Evolutionary conservation across 1,284 basidiomycete genomes (phyloP).

Genomic region (Apiotrichum veenhuisii): DNA sequence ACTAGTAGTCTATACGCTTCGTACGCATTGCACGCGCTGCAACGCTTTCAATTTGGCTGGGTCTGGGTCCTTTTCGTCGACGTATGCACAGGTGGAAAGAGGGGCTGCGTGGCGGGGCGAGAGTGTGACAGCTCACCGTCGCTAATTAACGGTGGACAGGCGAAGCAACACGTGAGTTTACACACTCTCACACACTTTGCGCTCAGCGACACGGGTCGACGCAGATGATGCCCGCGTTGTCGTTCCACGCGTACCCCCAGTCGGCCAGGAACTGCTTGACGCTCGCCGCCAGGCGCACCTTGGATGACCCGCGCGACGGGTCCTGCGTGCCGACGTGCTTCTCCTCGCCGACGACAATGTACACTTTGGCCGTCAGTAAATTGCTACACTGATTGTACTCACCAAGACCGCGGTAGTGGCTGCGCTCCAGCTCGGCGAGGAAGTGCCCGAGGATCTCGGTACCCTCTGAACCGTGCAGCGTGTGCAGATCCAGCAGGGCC

Average conservation of each 20-base stretch:
- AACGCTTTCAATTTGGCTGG: no score
- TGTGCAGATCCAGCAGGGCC: slow-evolving; percentile 75
- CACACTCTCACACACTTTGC: no score
- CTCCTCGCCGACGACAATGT: slow-evolving; percentile 87
- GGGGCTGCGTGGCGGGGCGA: no score
- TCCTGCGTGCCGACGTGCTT: slow-evolving; percentile 91
- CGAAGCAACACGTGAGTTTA: no score
- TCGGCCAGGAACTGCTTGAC: slow-evolving; percentile 84
- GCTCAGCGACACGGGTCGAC: slow-evolving; percentile 58
- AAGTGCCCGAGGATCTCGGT: slow-evolving; percentile 88
- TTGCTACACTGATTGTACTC: slow-evolving; percentile 32
- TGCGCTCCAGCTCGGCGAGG: slow-evolving; percentile 77
- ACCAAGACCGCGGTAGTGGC: slow-evolving; percentile 80
- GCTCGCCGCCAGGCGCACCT: slow-evolving; percentile 72
- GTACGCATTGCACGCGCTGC: no score
- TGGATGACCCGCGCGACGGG: slow-evolving; percentile 69
- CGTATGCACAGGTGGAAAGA: no score
- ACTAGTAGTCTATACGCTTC: no score
- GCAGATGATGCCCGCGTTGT: slow-evolving; percentile 82
- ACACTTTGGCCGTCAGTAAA: slow-evolving; percentile 57
- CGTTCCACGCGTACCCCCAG: slow-evolving; percentile 95
- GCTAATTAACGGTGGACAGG: no score
- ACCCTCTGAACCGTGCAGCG: slow-evolving; percentile 84
- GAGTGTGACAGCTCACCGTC: no score
- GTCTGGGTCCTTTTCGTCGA: no score